A percentile compares a stretch with the other conserved stretches of the same genome.
phyloP scores from a whole-genome alignment of 106 monocot species.

The Dactylorhiza incarnata region DNA sequence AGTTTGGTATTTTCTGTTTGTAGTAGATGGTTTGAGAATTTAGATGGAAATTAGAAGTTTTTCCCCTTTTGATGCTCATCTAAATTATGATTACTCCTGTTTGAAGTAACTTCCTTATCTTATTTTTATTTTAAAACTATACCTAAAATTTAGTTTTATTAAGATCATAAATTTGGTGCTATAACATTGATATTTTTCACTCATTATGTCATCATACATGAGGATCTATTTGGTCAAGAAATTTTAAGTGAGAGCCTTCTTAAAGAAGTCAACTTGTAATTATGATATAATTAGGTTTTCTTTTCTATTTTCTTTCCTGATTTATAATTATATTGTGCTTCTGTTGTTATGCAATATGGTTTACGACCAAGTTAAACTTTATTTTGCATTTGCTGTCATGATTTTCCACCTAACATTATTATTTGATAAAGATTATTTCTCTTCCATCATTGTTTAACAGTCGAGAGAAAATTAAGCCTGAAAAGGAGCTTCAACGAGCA shows the following conservation, averaged over 20 bases:
- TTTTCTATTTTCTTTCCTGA: neutral
- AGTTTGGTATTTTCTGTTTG: neutral
- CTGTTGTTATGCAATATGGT: neutral
- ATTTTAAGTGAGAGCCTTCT: neutral
- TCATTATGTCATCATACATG: neutral
- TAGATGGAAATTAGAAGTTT: neutral
- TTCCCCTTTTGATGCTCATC: neutral
- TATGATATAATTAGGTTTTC: neutral
- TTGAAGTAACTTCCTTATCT: neutral
- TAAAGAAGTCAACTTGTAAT: neutral
- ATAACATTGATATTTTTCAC: neutral
- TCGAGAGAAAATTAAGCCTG: constrained; percentile 79
- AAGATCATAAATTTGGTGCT: neutral
- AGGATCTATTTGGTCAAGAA: neutral
- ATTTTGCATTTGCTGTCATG: neutral
- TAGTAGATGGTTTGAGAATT: neutral
- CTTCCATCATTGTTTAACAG: constrained; percentile 24
- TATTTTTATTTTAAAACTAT: neutral
- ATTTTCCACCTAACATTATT: neutral
- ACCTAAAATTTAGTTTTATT: neutral
- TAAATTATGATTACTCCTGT: neutral
- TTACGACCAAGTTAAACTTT: neutral
- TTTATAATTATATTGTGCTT: neutral
- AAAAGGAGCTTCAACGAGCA: constrained; percentile 81
- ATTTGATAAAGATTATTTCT: constrained; percentile 3